phyloP scores from a whole-genome alignment of 768 basidiomycete genomes.

The Naganishia vaughanmartiniae region DNA sequence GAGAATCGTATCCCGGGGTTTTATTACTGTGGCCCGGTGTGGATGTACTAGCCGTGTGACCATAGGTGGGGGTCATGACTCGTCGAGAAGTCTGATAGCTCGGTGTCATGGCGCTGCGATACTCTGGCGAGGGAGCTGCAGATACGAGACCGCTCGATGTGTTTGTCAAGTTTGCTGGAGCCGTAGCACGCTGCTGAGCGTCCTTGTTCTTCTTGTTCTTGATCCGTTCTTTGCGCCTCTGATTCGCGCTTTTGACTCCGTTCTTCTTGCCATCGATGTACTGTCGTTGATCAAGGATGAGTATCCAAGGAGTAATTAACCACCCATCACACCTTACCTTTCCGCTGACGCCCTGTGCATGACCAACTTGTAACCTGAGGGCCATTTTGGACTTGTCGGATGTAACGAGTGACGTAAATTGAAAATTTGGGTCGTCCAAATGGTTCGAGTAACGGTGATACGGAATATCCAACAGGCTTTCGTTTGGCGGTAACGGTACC shows the following conservation, averaged over 20 bases:
- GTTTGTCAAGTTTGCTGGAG: conserved; percentile 3
- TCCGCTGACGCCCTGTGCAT: conserved; percentile 22
- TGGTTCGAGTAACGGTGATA: conserved; percentile 19
- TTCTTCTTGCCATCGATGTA: conserved; percentile 20
- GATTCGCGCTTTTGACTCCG: conserved; percentile 25
- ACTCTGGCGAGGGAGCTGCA: conserved; percentile 6
- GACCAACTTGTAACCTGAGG: conserved; percentile 11
- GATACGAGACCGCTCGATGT: conserved; percentile 1
- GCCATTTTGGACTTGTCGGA: conserved; percentile 14
- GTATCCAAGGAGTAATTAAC: neutral
- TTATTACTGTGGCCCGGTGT: neutral
- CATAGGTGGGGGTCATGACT: conserved; percentile 13
- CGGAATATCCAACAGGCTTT: conserved; percentile 11
- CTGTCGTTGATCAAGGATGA: neutral
- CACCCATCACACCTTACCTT: conserved; percentile 2
- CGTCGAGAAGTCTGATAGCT: conserved; percentile 10
- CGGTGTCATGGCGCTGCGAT: conserved; percentile 15
- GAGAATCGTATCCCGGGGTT: conserved; percentile 4
- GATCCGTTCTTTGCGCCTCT: conserved; percentile 25
- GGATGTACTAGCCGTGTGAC: neutral
- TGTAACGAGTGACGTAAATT: neutral
- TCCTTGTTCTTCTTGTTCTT: conserved; percentile 23
- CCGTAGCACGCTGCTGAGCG: conserved; percentile 14
- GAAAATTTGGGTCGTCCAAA: conserved; percentile 21
- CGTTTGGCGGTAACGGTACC: conserved; percentile 13